phyloP scores from a whole-genome alignment of 441 rosid species.

The Erodium texanum region DNA sequence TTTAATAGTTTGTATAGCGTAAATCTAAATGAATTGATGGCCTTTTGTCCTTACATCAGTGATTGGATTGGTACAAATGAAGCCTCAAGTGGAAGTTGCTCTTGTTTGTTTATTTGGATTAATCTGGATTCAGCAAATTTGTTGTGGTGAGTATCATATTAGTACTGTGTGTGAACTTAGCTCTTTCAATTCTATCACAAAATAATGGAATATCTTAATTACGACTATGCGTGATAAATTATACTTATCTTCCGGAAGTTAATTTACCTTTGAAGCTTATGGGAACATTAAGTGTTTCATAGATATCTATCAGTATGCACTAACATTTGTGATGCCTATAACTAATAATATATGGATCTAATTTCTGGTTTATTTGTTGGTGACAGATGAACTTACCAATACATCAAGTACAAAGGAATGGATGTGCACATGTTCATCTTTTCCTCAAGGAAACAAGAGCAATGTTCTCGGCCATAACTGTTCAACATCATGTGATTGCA shows the following conservation, averaged over 20 bases:
- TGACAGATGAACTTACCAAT: constrained; percentile 44
- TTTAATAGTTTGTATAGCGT: constrained; percentile 3
- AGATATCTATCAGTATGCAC: background rate
- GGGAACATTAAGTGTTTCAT: background rate
- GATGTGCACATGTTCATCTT: constrained; percentile 62
- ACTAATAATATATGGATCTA: constrained; percentile 2
- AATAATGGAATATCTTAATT: constrained; percentile 4
- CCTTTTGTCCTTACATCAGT: constrained; percentile 18
- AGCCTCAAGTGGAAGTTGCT: constrained; percentile 34
- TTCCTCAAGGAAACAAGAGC: constrained; percentile 35
- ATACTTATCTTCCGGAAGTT: constrained; percentile 4
- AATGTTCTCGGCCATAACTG: constrained; percentile 49
- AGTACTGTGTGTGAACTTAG: background rate
- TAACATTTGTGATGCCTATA: background rate
- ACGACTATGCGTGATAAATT: background rate
- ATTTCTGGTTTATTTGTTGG: constrained; percentile 14
- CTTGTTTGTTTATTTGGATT: constrained; percentile 37
- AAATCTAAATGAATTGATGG: constrained; percentile 15
- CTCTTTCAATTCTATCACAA: background rate
- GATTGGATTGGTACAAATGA: constrained; percentile 41
- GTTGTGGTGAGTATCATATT: constrained; percentile 50
- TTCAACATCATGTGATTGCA: constrained; percentile 74
- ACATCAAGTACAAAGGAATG: constrained; percentile 43
- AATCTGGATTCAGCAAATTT: constrained; percentile 42
- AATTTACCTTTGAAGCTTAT: background rate